Evolutionary conservation across 345 rosid species (phyloP).

Genomic region (Melastoma malabathricum): DNA sequence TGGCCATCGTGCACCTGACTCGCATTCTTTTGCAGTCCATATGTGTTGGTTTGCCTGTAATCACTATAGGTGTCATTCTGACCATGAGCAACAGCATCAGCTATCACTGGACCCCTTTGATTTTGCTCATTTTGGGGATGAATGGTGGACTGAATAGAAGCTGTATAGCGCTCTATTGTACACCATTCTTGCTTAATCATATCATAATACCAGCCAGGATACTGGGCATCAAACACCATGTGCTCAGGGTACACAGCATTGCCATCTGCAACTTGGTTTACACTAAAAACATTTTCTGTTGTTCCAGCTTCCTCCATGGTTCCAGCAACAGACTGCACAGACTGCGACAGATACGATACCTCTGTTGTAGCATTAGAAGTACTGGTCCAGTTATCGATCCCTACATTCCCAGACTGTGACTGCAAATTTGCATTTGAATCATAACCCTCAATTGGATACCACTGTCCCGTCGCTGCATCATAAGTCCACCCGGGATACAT

Average conservation of each 20-base stretch:
- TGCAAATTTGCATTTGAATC: conserved; percentile 18
- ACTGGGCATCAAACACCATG: conserved; percentile 79
- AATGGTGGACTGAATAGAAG: conserved; percentile 30
- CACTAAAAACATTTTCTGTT: conserved; percentile 40
- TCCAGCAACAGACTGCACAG: conserved; percentile 38
- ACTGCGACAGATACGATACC: conserved; percentile 48
- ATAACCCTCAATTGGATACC: conserved; percentile 60
- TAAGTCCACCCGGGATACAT: conserved; percentile 86
- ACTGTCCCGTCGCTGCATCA: conserved; percentile 59
- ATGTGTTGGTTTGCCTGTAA: conserved; percentile 26
- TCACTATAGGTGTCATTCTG: conserved; percentile 22
- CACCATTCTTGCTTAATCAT: conserved; percentile 60
- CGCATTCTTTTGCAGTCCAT: conserved; percentile 25
- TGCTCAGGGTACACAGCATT: conserved; percentile 77
- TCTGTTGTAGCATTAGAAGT: conserved; percentile 36
- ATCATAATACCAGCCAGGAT: conserved; percentile 94
- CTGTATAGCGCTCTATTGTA: conserved; percentile 51
- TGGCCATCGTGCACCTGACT: conserved; percentile 27
- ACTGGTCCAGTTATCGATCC: conserved; percentile 29
- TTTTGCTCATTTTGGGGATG: conserved; percentile 36
- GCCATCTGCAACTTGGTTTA: conserved; percentile 56
- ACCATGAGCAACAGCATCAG: conserved; percentile 20
- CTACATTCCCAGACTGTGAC: conserved; percentile 18
- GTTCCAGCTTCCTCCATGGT: conserved; percentile 31
- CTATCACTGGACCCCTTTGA: conserved; percentile 40